Conservation (phyloP, 306 rosid species). For the Macrotyloma uniflorum region DNA sequence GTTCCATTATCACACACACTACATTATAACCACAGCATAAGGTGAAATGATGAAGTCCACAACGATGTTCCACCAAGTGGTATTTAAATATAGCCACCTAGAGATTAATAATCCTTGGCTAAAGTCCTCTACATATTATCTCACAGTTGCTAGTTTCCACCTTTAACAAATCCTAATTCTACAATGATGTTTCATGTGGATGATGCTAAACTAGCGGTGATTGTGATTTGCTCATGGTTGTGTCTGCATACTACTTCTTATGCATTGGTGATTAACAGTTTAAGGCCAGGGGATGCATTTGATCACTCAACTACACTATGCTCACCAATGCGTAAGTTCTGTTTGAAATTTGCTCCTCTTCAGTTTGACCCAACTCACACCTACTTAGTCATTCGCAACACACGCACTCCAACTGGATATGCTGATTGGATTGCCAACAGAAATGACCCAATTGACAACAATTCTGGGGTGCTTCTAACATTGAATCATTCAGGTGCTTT, state of each 20-base stretch:
- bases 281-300: neutral
- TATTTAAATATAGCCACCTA: too few species aligned
- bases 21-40: neutral
- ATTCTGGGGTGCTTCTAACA: neutral
- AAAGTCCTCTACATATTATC: neutral
- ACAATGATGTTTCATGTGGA: neutral
- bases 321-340: neutral
- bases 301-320: neutral
- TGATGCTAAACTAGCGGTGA: neutral
- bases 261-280: neutral
- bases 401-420: neutral
- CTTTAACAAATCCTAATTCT: too few species aligned
- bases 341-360: neutral
- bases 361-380: neutral
- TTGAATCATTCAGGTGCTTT: constrained; percentile 10
- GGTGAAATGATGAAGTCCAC: neutral
- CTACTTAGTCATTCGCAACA: neutral
- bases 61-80: neutral
- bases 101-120: neutral
- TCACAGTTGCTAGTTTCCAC: neutral
- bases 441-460: constrained; percentile 9
- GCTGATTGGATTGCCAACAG: constrained; percentile 28
- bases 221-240: neutral
- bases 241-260: neutral
- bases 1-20: neutral